Percentiles rank a stretch among this genome's conserved stretches.
Conservation (phyloP, 2,329 filamentous ascomycete genomes). For the Ramularia endophylla region DNA sequence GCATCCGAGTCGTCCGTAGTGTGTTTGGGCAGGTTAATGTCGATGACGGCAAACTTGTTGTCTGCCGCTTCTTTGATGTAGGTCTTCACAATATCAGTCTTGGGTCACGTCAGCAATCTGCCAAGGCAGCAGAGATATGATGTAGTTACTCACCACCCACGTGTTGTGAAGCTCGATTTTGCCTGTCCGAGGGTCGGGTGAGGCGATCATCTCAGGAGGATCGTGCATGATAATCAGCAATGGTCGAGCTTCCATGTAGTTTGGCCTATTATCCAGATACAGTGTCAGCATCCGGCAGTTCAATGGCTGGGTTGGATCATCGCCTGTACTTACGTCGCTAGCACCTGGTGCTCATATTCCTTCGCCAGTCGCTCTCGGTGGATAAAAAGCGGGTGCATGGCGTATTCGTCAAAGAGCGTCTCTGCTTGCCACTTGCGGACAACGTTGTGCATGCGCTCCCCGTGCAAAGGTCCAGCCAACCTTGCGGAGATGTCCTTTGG, state of each 20-base stretch:
- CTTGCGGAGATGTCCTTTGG: slow-evolving; percentile 47
- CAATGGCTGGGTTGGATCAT: too few relatives aligned
- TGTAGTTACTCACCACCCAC: slow-evolving; percentile 64
- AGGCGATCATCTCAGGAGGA: slow-evolving; percentile 49
- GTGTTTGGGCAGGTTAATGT: slow-evolving; percentile 82
- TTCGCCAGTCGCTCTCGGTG: slow-evolving; percentile 53
- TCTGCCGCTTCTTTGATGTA: slow-evolving; percentile 79
- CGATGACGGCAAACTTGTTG: slow-evolving; percentile 78
- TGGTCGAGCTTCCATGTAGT: slow-evolving; percentile 59
- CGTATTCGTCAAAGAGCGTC: slow-evolving; percentile 62
- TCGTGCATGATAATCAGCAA: slow-evolving; percentile 78
- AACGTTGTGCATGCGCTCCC: slow-evolving; percentile 68
- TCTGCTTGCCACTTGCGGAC: slow-evolving; percentile 72
- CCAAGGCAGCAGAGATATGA: slow-evolving; percentile 26
- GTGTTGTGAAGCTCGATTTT: slow-evolving; percentile 75
- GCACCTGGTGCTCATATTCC: slow-evolving; percentile 27
- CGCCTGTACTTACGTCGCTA: slow-evolving; percentile 28
- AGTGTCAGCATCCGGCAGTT: slow-evolving; percentile 10
- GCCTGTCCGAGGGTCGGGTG: slow-evolving; percentile 51
- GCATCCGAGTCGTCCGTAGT: slow-evolving; percentile 49
- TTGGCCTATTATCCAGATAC: slow-evolving; percentile 52
- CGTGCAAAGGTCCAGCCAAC: slow-evolving; percentile 33
- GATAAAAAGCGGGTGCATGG: slow-evolving; percentile 76
- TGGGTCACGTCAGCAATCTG: slow-evolving; percentile 37
- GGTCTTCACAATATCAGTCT: slow-evolving; percentile 74